Evolutionary conservation across 106 monocot genomes (phyloP), one percentile per base, ranked within the genome.

Genomic region (Triglochin maritima): DNA sequence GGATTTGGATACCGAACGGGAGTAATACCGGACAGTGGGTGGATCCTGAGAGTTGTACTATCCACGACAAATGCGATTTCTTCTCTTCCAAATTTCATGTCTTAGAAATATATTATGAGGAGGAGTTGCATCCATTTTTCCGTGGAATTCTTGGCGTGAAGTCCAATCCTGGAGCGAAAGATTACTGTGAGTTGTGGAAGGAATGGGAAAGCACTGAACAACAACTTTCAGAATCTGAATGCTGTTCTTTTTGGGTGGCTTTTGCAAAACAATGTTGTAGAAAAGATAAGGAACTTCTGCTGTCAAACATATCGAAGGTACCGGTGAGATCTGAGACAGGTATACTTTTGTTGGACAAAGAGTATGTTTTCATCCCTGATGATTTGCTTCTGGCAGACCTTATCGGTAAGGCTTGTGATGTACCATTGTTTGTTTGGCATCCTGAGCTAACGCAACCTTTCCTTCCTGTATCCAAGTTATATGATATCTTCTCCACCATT

Each of bases 291-390:
- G 55, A 69, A 29, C 43, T 68, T 46, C 17, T 73, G 3, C 5
- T 12, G 3, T 56, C 57, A 7, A 59, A 8, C 7, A 12, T 81
- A 15, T 62, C 6, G 7, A 83, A 79, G 69, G 63, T 83, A 9
- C 79, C 83, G 8, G 68, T 60, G 9, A 67, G 13, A 13, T 67
- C 56, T 0, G 42, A 11, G 0, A 17, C 41, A 6, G 58, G 72
- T 10, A 72, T 83, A 4, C 7, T 11, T 4, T 56, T 83, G 9
- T 12, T 16, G 17, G 52, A 47, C 7, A 79, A 65, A 45, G 11
- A 52, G 49, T 63, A 69, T 65, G 59, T 79, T 44, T 83, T 83
- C 62, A 76, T 83, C 44, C 79, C 79, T 10, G 83, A 83, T 59
- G 83, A 83, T 66, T 60, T 83, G 6, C 13, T 64, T 6, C 68